Evolutionary conservation across 495 filamentous ascomycete species (phyloP), one percentile per base, ranked within the genome.

Genomic region (Glutinoglossum americanum): DNA sequence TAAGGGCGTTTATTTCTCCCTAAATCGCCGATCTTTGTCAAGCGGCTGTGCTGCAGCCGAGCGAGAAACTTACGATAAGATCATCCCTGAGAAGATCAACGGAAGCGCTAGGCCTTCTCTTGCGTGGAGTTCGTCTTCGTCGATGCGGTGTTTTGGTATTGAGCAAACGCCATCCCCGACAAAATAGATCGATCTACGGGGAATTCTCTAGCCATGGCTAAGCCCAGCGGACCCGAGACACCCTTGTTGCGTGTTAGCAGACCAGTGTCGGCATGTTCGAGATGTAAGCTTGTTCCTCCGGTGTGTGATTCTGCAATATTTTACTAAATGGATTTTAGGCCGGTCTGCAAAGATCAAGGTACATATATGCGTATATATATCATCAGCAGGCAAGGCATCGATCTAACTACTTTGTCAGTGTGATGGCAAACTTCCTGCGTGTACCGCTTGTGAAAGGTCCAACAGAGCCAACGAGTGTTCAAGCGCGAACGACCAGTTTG

Each of bases 401-500:
- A 17, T 33, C 39, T 30, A 5, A 33, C 48, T 55, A 30, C n/a
- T 19, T 47, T 51, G n/a, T 10, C 41, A 55, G 77, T 97, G 90
- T 61, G 90, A 97, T 71, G 89, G 89, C 55, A 94, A 94, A 66
- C 74, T 97, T 19, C 90, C 90, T 15, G 85, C 88, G 21, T 97
- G 90, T 65, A 88, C 87, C 17, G 88, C 90, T 25, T 95, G 90
- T 63, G 89, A 94, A 66, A 84, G 84, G 65, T 82, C 83, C 8
- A 85, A 85, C 44, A 84, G 83, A 56, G 79, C 81, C 45, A 77
- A 74, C 61, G 85, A 87, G 60, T 97, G 90, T 66, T 90, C 88
- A n/a, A 85, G 86, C 39, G 86, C 89, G 1, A 94, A 86, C 59
- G 90, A 95, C 64, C 85, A 94, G 67, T 94, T 95, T 67, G 88